A percentile compares a stretch with the other conserved stretches of the same genome.
These are phyloP conservation scores for Stephania japonica DNA, from an alignment of 164 flowering plant genomes.

Conservation along the genomic window DNA sequence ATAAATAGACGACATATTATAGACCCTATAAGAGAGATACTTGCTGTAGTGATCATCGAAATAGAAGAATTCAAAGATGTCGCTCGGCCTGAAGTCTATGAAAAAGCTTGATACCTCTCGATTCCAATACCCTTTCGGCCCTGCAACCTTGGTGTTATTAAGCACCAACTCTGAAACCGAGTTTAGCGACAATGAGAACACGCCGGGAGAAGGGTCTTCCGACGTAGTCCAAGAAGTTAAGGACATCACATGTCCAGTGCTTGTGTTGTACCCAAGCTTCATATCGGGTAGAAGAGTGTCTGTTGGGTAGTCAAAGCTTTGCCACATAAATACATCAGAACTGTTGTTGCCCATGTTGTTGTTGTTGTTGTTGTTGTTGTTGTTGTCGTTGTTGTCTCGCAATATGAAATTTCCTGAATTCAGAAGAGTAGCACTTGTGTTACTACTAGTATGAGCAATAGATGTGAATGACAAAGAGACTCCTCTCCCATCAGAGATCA, in stretches of 20 bases:
- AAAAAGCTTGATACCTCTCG: not conserved
- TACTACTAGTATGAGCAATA: slow-evolving; percentile 19
- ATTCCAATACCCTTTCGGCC: not conserved
- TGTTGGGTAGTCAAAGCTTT: slow-evolving; percentile 3
- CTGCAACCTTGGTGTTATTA: not conserved
- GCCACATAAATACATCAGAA: not conserved
- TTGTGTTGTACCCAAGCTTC: slow-evolving; percentile 13
- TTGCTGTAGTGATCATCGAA: not conserved
- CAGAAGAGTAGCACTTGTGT: slow-evolving; percentile 18
- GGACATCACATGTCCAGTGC: slow-evolving; percentile 9
- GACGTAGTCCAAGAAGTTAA: slow-evolving; percentile 27
- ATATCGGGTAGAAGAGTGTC: slow-evolving; percentile 18
- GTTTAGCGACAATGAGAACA: slow-evolving; percentile 16
- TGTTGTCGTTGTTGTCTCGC: too few relatives aligned
- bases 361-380: too few relatives aligned
- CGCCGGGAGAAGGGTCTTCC: slow-evolving; percentile 32
- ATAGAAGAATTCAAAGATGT: not conserved
- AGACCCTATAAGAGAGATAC: not conserved
- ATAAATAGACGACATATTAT: not conserved
- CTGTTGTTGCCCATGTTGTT: too few relatives aligned
- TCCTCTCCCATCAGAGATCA: slow-evolving; percentile 17
- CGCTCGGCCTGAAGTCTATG: not conserved
- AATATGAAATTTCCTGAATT: slow-evolving; percentile 37
- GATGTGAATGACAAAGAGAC: slow-evolving; percentile 5
- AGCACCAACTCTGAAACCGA: not conserved